A percentile compares a stretch with the other conserved stretches of the same genome.
phyloP scores from a whole-genome alignment of 768 basidiomycete genomes.

The Tulasnella calospora region DNA sequence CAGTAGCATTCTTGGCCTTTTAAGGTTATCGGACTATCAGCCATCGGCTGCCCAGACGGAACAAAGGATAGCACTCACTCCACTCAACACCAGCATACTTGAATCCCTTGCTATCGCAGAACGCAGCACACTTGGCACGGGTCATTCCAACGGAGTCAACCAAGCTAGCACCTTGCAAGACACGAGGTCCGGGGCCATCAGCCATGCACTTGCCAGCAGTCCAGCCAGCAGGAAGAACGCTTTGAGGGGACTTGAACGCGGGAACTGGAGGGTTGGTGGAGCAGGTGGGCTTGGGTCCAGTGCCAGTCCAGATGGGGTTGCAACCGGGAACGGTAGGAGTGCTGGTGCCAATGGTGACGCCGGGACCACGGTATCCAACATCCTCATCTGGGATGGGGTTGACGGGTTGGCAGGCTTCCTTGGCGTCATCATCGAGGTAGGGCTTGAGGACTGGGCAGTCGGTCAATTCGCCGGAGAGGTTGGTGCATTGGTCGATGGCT shows the following conservation, averaged over 20 bases:
- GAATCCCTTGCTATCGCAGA: slow-evolving; percentile 23
- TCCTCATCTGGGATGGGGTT: slow-evolving; percentile 11
- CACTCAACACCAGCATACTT: slow-evolving; percentile 18
- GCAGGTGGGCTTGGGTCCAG: slow-evolving; percentile 19
- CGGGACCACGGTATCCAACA: slow-evolving; percentile 1
- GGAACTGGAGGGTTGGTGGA: background rate
- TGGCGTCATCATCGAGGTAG: slow-evolving; percentile 7
- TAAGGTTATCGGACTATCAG: background rate
- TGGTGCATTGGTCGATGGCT: slow-evolving; percentile 30
- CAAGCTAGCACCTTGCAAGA: slow-evolving; percentile 10
- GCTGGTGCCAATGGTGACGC: background rate
- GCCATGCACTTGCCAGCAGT: slow-evolving; percentile 8
- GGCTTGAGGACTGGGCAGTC: slow-evolving; percentile 14
- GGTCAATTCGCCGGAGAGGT: slow-evolving; percentile 25
- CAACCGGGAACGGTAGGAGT: slow-evolving; percentile 12
- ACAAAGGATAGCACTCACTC: background rate
- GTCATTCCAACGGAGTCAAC: slow-evolving; percentile 1
- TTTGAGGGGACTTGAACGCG: background rate
- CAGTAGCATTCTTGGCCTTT: slow-evolving; percentile 21
- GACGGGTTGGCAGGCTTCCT: slow-evolving; percentile 14
- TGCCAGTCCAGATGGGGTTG: slow-evolving; percentile 19
- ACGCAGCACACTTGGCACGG: slow-evolving; percentile 10
- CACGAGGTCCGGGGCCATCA: background rate
- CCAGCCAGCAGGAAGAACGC: slow-evolving; percentile 6
- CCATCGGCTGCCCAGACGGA: background rate